A percentile compares a stretch with the other conserved stretches of the same genome.
These are phyloP conservation scores for Sphenostylis stenocarpa DNA, from an alignment of 306 rosid genomes.

Conservation along the genomic window DNA sequence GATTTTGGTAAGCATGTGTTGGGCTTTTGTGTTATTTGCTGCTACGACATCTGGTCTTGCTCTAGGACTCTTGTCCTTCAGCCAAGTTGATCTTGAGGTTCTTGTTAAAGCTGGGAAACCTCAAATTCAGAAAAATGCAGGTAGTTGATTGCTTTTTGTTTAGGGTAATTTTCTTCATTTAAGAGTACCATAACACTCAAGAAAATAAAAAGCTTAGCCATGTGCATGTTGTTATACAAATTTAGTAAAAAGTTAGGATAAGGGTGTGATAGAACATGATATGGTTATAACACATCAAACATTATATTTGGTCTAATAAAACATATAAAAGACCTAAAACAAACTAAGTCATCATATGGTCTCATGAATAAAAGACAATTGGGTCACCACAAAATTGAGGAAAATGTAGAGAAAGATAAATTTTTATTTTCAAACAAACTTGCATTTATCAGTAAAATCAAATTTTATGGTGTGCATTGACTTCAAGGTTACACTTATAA, in stretches of 20 bases:
- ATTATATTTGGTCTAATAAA: background rate
- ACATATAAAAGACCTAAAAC: background rate
- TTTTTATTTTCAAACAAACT: background rate
- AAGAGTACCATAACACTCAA: background rate
- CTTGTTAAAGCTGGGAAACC: slow-evolving; percentile 63
- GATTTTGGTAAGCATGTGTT: slow-evolving; percentile 41
- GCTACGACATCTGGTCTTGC: slow-evolving; percentile 68
- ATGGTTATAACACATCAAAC: background rate
- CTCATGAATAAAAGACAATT: background rate
- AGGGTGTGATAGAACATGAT: background rate
- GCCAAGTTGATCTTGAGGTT: slow-evolving; percentile 76
- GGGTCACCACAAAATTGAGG: background rate
- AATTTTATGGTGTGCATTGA: background rate
- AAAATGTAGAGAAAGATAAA: background rate
- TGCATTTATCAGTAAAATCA: background rate
- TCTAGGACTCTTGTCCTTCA: slow-evolving; percentile 68
- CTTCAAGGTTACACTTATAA: background rate
- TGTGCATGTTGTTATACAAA: background rate
- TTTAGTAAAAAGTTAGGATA: background rate
- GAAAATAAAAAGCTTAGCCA: background rate
- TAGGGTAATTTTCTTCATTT: background rate
- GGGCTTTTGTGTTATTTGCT: slow-evolving; percentile 51
- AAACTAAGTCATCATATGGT: background rate
- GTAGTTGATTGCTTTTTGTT: background rate
- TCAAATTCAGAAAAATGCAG: slow-evolving; percentile 58